Evolutionary conservation across 1,284 basidiomycete genomes (phyloP).

Genomic region (Ceratobasidium sp.): DNA sequence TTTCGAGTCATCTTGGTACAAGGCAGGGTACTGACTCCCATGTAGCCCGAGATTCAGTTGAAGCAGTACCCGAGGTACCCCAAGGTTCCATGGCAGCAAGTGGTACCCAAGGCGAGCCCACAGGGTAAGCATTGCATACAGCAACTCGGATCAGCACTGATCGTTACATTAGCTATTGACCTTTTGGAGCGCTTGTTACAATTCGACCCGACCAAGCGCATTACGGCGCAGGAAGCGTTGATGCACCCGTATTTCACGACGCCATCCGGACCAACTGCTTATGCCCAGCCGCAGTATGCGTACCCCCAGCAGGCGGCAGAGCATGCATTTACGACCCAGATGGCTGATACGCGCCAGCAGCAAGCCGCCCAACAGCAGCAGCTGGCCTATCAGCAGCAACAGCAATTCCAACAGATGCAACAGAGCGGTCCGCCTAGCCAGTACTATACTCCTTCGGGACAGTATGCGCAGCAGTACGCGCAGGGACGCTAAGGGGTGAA

Average conservation of each 20-base stretch:
- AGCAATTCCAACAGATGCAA: conserved; percentile 49
- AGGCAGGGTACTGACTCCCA: neutral
- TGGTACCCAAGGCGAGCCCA: conserved; percentile 92
- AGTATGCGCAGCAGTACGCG: conserved; percentile 43
- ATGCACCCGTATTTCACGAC: conserved; percentile 93
- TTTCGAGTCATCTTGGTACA: conserved; percentile 47
- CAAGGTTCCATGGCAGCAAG: conserved; percentile 88
- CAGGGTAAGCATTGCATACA: conserved; percentile 68
- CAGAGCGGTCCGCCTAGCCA: conserved; percentile 40
- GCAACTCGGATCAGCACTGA: conserved; percentile 43
- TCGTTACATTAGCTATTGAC: conserved; percentile 78
- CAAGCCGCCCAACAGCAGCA: conserved; percentile 56
- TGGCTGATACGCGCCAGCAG: conserved; percentile 51
- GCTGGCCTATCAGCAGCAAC: conserved; percentile 55
- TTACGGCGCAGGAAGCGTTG: conserved; percentile 93
- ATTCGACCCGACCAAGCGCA: conserved; percentile 94
- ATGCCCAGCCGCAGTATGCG: conserved; percentile 55
- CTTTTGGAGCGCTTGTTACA: conserved; percentile 95
- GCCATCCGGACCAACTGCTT: conserved; percentile 58
- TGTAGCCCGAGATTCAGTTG: conserved; percentile 88
- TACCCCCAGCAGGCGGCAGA: conserved; percentile 46
- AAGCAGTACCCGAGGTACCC: conserved; percentile 93
- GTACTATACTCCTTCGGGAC: conserved; percentile 41
- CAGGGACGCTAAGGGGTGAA: conserved; percentile 29
- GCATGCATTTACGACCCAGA: conserved; percentile 39